Conservation (phyloP, 495 filamentous ascomycete genomes). For the Xylaria scruposa region DNA sequence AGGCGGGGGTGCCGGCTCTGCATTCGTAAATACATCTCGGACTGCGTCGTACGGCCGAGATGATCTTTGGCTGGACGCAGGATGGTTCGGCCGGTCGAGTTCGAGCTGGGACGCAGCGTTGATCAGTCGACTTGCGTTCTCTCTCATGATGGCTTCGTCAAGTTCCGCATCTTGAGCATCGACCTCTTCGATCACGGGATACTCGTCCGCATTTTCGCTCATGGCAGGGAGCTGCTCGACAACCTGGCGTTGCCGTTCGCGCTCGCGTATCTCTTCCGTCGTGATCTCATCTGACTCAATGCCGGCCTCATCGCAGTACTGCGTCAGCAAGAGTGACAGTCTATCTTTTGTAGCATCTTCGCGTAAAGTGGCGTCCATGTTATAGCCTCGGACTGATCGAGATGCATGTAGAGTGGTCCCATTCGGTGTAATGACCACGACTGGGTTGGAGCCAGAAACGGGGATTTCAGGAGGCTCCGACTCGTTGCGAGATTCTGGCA, state of each 20-base stretch:
- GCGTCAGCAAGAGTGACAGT: slow-evolving; percentile 30
- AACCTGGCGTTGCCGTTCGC: slow-evolving; percentile 38
- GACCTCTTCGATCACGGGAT: slow-evolving; percentile 16
- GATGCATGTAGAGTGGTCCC: slow-evolving; percentile 48
- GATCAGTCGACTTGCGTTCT: slow-evolving; percentile 27
- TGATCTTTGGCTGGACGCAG: slow-evolving; percentile 28
- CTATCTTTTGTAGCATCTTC: slow-evolving; percentile 31
- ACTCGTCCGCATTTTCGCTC: slow-evolving; percentile 37
- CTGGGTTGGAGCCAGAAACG: slow-evolving; percentile 45
- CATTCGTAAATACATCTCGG: slow-evolving; percentile 52
- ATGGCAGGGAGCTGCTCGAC: slow-evolving; percentile 27
- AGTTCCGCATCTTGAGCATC: slow-evolving; percentile 14
- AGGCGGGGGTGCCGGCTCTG: slow-evolving; percentile 33
- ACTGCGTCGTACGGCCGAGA: slow-evolving; percentile 57
- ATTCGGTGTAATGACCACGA: slow-evolving; percentile 44
- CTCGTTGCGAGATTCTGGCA: slow-evolving; percentile 48
- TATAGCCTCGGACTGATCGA: slow-evolving; percentile 44
- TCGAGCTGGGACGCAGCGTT: slow-evolving; percentile 37
- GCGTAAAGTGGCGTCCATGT: slow-evolving; percentile 39
- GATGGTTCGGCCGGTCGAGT: background rate
- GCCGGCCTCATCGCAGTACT: slow-evolving; percentile 42
- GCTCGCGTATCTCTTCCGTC: slow-evolving; percentile 40
- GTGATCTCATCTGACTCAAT: slow-evolving; percentile 46
- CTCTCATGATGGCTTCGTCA: slow-evolving; percentile 10
- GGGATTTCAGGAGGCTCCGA: slow-evolving; percentile 40